Conservation (phyloP, 352 stramenopile species). For the Albugo candida region DNA sequence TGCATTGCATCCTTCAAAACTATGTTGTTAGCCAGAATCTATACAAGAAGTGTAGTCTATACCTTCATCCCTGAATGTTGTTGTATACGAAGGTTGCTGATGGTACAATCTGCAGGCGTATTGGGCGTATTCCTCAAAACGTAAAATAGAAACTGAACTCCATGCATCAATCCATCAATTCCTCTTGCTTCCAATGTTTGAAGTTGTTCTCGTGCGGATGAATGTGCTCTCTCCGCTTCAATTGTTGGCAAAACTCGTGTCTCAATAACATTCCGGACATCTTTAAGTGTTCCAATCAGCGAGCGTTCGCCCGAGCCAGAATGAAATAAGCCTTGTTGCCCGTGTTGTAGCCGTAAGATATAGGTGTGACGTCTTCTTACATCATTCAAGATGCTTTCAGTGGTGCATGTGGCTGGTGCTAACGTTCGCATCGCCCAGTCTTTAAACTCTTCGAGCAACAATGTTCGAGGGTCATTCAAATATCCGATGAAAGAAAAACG, state of each 20-base stretch:
- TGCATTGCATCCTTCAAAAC: conserved; percentile 41
- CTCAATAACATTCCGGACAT: conserved; percentile 66
- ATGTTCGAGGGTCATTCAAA: conserved; percentile 58
- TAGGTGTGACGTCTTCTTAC: conserved; percentile 56
- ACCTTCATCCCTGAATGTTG: conserved; percentile 66
- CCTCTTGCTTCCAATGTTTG: conserved; percentile 56
- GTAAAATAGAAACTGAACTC: conserved; percentile 76
- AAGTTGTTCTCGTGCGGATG: conserved; percentile 58
- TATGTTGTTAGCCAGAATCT: neutral
- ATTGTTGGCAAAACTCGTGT: conserved; percentile 53
- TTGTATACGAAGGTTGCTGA: conserved; percentile 61
- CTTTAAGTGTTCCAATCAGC: conserved; percentile 60
- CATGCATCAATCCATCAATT: conserved; percentile 68
- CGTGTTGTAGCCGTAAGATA: conserved; percentile 54
- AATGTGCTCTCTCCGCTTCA: conserved; percentile 62
- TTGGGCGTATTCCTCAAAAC: conserved; percentile 70
- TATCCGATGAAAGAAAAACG: conserved; percentile 62
- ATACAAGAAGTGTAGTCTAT: neutral
- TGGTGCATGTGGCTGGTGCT: conserved; percentile 48
- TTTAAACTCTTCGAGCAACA: conserved; percentile 75
- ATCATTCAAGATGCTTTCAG: conserved; percentile 53
- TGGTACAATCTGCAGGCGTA: conserved; percentile 64
- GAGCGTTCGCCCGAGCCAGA: conserved; percentile 51
- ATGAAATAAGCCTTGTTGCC: conserved; percentile 64
- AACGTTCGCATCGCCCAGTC: conserved; percentile 71